Evolutionary conservation across 75 land plant genomes (phyloP).

Genomic region (Picea sitchensis): DNA sequence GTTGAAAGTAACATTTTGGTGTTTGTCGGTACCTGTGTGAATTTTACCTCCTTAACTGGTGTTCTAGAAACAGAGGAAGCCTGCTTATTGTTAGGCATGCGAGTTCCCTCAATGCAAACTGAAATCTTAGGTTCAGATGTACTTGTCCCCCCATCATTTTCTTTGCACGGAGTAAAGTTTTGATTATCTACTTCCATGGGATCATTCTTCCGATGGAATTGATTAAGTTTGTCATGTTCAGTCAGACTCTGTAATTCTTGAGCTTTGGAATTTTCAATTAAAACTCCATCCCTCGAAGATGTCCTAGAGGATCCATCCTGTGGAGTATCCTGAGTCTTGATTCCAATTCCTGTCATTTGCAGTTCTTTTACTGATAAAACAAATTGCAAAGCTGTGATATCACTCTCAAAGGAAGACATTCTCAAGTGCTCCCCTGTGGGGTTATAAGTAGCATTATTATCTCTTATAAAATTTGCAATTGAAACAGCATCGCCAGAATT

Average conservation of each 20-base stretch:
- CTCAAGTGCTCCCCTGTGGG: too few species aligned
- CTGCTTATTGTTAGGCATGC: background rate
- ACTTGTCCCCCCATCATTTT: background rate
- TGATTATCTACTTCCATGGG: background rate
- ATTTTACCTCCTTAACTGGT: background rate
- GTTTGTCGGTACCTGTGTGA: constrained; percentile 36
- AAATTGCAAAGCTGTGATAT: too few species aligned
- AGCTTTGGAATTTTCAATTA: background rate
- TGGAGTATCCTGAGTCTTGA: background rate
- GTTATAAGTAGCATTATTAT: background rate
- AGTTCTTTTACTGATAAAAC: too few species aligned
- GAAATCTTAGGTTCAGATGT: too few species aligned
- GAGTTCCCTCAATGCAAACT: background rate
- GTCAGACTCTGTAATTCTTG: background rate
- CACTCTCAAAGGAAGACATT: too few species aligned
- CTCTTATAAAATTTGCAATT: background rate
- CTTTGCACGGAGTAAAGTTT: background rate
- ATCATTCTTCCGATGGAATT: background rate
- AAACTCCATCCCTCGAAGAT: background rate
- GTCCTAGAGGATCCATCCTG: background rate
- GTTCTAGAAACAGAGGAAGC: background rate
- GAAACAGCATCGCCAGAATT: too few species aligned
- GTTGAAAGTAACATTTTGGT: constrained; percentile 66
- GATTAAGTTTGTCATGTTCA: background rate
- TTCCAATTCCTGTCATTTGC: background rate